These are phyloP conservation scores for Plasmodium gonderi DNA, from an alignment of 169 alveolate genomes.

Conservation along the genomic window DNA sequence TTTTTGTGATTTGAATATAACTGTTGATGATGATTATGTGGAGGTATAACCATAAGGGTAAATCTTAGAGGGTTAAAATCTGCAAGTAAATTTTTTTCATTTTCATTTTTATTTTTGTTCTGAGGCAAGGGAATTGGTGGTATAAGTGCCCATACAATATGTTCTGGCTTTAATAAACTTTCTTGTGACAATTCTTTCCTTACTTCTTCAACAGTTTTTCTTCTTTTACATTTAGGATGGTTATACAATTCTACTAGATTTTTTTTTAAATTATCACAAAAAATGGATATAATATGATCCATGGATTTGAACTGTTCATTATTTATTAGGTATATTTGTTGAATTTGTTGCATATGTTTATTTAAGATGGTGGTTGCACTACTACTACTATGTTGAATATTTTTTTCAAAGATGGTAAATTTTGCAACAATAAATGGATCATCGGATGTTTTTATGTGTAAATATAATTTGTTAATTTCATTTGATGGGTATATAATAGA, in stretches of 20 bases:
- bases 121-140: conserved; percentile 79
- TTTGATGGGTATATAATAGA: conserved; percentile 85
- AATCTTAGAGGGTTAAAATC: conserved; percentile 82
- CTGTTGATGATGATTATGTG: conserved; percentile 65
- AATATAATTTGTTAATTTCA: conserved; percentile 79
- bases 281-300: conserved; percentile 84
- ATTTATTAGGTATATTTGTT: conserved; percentile 69
- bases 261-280: conserved; percentile 85
- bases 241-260: conserved; percentile 84
- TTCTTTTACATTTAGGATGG: conserved; percentile 83
- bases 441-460: conserved; percentile 84
- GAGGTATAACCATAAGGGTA: conserved; percentile 85
- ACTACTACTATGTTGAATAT: conserved; percentile 80
- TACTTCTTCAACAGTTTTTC: conserved; percentile 77
- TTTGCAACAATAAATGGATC: conserved; percentile 83
- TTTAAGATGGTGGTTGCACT: conserved; percentile 54
- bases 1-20: conserved; percentile 31
- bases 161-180: conserved; percentile 82
- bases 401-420: conserved; percentile 80
- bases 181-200: conserved; percentile 84
- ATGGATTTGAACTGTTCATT: conserved; percentile 77
- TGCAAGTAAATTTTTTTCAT: conserved; percentile 15
- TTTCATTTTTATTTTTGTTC: conserved; percentile 28
- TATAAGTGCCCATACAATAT: conserved; percentile 84
- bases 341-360: conserved; percentile 76